These are phyloP conservation scores for Ogataea allantospora DNA, from an alignment of 805 yeast species.

Conservation along the genomic window DNA sequence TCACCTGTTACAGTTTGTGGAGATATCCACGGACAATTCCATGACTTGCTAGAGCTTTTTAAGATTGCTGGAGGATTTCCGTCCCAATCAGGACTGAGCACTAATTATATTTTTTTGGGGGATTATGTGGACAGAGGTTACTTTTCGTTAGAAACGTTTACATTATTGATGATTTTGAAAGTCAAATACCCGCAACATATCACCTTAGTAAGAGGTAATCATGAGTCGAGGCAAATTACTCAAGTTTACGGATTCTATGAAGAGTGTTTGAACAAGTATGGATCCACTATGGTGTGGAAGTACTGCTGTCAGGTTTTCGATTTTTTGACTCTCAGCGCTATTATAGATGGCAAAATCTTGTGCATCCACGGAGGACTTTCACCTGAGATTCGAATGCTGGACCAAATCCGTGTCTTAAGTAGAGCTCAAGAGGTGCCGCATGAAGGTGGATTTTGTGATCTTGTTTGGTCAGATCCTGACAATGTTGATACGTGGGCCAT, in stretches of 20 bases:
- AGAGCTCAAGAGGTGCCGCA: conserved; percentile 99
- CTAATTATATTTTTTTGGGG: conserved; percentile 81
- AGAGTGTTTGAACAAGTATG: conserved; percentile 90
- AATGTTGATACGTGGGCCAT: conserved; percentile 98
- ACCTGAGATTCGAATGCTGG: conserved; percentile 96
- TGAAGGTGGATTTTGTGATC: conserved; percentile 97
- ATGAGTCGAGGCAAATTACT: conserved; percentile 96
- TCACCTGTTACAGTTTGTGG: conserved; percentile 96
- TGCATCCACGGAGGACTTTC: conserved; percentile 98
- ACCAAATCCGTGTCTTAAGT: conserved; percentile 89
- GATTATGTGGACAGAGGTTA: conserved; percentile 99
- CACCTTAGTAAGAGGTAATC: conserved; percentile 95
- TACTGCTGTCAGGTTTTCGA: conserved; percentile 96
- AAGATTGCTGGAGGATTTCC: conserved; percentile 93
- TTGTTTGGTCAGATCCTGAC: conserved; percentile 98
- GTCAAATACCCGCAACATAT: conserved; percentile 68
- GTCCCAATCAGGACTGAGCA: conserved; percentile 45
- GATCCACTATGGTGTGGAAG: conserved; percentile 94
- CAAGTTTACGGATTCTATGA: conserved; percentile 98
- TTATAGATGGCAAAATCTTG: conserved; percentile 88
- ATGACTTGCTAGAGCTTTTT: conserved; percentile 86
- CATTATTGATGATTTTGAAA: conserved; percentile 88
- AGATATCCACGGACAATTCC: conserved; percentile 98
- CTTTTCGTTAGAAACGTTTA: conserved; percentile 90
- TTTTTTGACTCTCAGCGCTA: conserved; percentile 90